Percentiles rank a stretch among this genome's conserved stretches.
These are phyloP conservation scores for Albizia julibrissin DNA, from an alignment of 306 rosid species.

Conservation along the genomic window DNA sequence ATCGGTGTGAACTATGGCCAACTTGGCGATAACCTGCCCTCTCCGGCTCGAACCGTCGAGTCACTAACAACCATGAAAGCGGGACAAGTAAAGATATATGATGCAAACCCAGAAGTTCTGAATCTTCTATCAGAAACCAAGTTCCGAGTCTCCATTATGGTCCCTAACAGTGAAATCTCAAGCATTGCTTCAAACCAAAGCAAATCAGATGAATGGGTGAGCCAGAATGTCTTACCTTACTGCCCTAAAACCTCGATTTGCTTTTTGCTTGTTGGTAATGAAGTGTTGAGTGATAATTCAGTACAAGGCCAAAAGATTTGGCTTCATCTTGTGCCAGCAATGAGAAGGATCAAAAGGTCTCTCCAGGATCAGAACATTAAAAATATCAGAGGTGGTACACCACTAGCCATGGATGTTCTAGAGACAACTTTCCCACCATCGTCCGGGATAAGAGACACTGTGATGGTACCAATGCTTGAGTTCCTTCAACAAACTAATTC, in stretches of 20 bases:
- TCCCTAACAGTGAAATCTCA: slow-evolving; percentile 67
- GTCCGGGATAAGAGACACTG: slow-evolving; percentile 37
- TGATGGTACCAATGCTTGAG: slow-evolving; percentile 61
- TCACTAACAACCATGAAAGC: slow-evolving; percentile 57
- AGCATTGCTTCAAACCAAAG: slow-evolving; percentile 58
- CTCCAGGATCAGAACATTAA: slow-evolving; percentile 44
- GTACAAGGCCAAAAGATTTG: slow-evolving; percentile 54
- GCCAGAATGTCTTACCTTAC: slow-evolving; percentile 56
- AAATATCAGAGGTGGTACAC: slow-evolving; percentile 66
- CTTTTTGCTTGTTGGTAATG: slow-evolving; percentile 73
- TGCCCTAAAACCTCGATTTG: slow-evolving; percentile 63
- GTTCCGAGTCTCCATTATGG: slow-evolving; percentile 75
- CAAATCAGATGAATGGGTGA: slow-evolving; percentile 75
- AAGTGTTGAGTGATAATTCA: slow-evolving; percentile 62
- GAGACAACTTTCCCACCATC: slow-evolving; percentile 72
- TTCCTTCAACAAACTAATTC: slow-evolving; percentile 66
- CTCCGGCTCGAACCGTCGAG: slow-evolving; percentile 51
- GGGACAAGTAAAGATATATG: slow-evolving; percentile 67
- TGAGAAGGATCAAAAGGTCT: slow-evolving; percentile 55
- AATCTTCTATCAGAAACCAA: slow-evolving; percentile 51
- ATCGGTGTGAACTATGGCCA: slow-evolving; percentile 85
- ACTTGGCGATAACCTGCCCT: slow-evolving; percentile 71
- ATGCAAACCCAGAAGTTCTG: slow-evolving; percentile 64
- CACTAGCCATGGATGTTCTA: slow-evolving; percentile 77
- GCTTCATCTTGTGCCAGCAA: slow-evolving; percentile 77